phyloP scores from a whole-genome alignment of 192 early-diverging fungal species.

The Backusella mclennaniae region DNA sequence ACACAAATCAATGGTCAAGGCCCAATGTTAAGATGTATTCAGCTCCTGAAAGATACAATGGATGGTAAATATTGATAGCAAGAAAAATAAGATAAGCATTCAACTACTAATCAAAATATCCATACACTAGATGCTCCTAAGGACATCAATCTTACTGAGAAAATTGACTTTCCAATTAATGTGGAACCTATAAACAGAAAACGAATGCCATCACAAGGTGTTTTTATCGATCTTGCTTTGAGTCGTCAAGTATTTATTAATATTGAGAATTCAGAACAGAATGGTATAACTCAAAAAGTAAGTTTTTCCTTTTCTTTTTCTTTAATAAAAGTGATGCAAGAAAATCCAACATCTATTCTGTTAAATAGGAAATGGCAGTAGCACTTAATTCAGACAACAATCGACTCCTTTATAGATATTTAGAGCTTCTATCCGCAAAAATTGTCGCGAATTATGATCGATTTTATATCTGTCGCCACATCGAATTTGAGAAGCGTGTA shows the following conservation, averaged over 20 bases:
- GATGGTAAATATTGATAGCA: background rate
- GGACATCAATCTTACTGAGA: background rate
- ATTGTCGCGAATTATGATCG: background rate
- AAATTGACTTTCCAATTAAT: background rate
- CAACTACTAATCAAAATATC: background rate
- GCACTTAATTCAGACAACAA: background rate
- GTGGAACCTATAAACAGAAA: background rate
- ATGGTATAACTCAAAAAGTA: background rate
- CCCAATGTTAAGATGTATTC: background rate
- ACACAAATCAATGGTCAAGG: background rate
- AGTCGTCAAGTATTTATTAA: background rate
- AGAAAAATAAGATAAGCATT: background rate
- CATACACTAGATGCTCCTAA: background rate
- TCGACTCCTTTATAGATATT: background rate
- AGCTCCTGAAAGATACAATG: background rate
- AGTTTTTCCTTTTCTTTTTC: background rate
- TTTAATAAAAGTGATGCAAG: background rate
- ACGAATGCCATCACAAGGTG: background rate
- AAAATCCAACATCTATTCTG: background rate
- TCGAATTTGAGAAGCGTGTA: conserved; percentile 24
- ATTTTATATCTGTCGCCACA: conserved; percentile 11
- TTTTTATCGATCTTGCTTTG: background rate
- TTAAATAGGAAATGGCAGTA: conserved; percentile 13
- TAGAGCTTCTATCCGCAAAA: conserved; percentile 2
- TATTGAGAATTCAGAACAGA: background rate